These are phyloP conservation scores for Fusarium succisae DNA, from an alignment of 2,329 filamentous ascomycete species.

Conservation along the genomic window DNA sequence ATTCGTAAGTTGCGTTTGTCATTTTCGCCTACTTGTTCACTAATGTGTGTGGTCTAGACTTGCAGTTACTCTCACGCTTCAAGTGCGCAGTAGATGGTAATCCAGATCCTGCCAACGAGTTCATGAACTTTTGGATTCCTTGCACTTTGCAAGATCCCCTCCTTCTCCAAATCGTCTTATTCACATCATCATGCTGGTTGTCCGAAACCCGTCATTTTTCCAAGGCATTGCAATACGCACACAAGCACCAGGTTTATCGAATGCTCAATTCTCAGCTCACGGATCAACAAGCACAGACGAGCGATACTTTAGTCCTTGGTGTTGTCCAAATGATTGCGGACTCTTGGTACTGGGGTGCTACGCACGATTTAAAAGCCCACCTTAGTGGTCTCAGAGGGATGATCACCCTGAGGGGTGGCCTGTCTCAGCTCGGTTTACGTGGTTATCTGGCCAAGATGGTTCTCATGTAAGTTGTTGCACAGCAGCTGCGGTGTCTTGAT, in stretches of 20 bases:
- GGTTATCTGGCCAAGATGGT: slow-evolving; percentile 59
- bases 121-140: slow-evolving; percentile 59
- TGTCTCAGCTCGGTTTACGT: slow-evolving; percentile 56
- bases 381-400: slow-evolving; percentile 59
- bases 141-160: slow-evolving; percentile 60
- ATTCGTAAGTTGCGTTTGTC: slow-evolving; percentile 52
- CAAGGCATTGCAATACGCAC: slow-evolving; percentile 53
- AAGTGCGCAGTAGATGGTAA: slow-evolving; percentile 61
- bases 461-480: slow-evolving; percentile 52
- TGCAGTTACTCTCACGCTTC: slow-evolving; percentile 60
- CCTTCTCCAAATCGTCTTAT: slow-evolving; percentile 59
- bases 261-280: slow-evolving; percentile 60
- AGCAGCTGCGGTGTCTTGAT: background rate
- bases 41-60: slow-evolving; percentile 47
- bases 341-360: slow-evolving; percentile 65
- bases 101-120: slow-evolving; percentile 54
- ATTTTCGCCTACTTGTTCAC: background rate
- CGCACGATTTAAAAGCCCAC: slow-evolving; percentile 56
- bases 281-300: slow-evolving; percentile 48
- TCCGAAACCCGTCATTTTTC: slow-evolving; percentile 59
- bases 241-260: slow-evolving; percentile 55
- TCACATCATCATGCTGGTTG: slow-evolving; percentile 61
- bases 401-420: slow-evolving; percentile 58
- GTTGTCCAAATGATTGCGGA: slow-evolving; percentile 60
- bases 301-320: slow-evolving; percentile 57